Evolutionary conservation across 2,329 filamentous ascomycete genomes (phyloP), one percentile per base, ranked within the genome.

Genomic region (Alternaria longipes): DNA sequence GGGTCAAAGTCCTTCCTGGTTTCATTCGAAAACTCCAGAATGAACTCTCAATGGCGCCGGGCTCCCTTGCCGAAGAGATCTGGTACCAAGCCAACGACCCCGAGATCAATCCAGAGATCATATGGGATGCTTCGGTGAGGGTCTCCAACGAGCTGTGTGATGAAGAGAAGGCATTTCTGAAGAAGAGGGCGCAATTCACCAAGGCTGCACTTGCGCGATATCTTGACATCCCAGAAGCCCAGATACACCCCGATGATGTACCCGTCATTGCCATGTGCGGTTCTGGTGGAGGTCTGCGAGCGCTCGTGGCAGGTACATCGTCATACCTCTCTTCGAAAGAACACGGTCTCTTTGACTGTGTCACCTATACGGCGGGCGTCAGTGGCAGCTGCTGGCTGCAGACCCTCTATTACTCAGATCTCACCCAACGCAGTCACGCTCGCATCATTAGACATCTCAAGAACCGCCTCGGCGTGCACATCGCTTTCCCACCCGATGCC

Each of bases 331-430:
- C 93, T 3, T 86, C 93, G 0, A 88, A 93, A 61, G 91, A 97
- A 75, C 91, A 91, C 59, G 95, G 95, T 0, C 83, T 99, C 0
- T 96, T 97, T 76, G 94, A 97, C 79, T 98, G 95, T 75, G 86
- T 92, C 11, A 98, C 94, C 1, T 99, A 99, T 74, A 97, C 93
- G 0, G 93, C 94, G 5, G 95, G 95, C 1, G 95, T 99, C 50
- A 97, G 93, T 74, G 95, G 95, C 0, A 96, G 92, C 65, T 98
- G 95, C 78, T 99, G 95, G 95, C 84, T 98, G 6, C 94, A 98
- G 77, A 85, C 91, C 0, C 84, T 99, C 4, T 97, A 92, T 75
- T 89, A 95, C 73, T 94, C 92, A 0, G 92, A 92, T 0, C 85
- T 98, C 58, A 86, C 90, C 0, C 84, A 85, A 16, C 87, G 89